phyloP scores from a whole-genome alignment of 2,329 filamentous ascomycete species.

The Aureobasidium sp. region DNA sequence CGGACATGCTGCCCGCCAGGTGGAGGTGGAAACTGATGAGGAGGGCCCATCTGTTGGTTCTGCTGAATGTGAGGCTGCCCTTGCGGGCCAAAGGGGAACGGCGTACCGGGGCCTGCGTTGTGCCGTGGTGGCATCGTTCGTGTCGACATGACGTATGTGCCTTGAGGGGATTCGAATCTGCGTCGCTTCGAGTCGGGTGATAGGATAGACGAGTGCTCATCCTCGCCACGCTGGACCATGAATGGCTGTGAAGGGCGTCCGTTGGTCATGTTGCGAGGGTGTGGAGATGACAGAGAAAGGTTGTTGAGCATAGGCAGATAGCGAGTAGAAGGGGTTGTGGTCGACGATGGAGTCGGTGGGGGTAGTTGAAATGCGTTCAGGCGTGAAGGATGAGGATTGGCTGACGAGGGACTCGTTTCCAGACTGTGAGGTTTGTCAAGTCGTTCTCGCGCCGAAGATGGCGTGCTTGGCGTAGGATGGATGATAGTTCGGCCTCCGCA shows the following conservation, averaged over 20 bases:
- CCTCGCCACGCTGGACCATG: slow-evolving; percentile 18
- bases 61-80: background rate
- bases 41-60: slow-evolving; percentile 29
- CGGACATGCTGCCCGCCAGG: slow-evolving; percentile 20
- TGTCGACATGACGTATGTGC: slow-evolving; percentile 32
- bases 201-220: slow-evolving; percentile 34
- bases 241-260: slow-evolving; percentile 2
- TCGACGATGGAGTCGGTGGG: slow-evolving; percentile 22
- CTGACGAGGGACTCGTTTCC: slow-evolving; percentile 10
- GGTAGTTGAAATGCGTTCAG: slow-evolving; percentile 15
- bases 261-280: slow-evolving; percentile 15
- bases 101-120: slow-evolving; percentile 27
- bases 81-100: slow-evolving; percentile 23
- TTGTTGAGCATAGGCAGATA: slow-evolving; percentile 27
- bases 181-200: slow-evolving; percentile 55
- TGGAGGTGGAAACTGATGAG: slow-evolving; percentile 26
- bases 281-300: slow-evolving; percentile 28
- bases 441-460: slow-evolving; percentile 16
- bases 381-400: slow-evolving; percentile 1
- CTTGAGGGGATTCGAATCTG: slow-evolving; percentile 42
- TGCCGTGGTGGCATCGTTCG: slow-evolving; percentile 25
- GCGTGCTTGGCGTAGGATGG: slow-evolving; percentile 18
- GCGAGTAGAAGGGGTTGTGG: slow-evolving; percentile 25
- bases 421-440: background rate
- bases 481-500: slow-evolving; percentile 59